A percentile compares a stretch with the other conserved stretches of the same genome.
Conservation (phyloP, 495 filamentous ascomycete genomes). For the Aspergillus incahuasiensis region DNA sequence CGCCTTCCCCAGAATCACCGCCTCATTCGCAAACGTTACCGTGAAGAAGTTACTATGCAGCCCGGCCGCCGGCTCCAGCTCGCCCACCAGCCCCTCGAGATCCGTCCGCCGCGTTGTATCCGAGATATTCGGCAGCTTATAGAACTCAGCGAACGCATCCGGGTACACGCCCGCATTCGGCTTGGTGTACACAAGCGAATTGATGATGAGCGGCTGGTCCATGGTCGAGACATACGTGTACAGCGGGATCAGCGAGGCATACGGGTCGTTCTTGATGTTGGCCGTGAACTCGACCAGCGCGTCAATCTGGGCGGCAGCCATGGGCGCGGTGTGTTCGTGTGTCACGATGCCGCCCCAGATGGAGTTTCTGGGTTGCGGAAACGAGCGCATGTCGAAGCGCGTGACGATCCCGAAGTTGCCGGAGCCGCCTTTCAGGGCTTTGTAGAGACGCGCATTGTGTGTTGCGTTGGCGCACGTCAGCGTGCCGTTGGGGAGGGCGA, state of each 20-base stretch:
- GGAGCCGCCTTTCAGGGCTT: conserved; percentile 49
- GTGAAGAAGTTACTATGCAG: not conserved
- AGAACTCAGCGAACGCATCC: conserved; percentile 12
- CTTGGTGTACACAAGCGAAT: conserved; percentile 17
- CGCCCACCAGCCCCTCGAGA: not conserved
- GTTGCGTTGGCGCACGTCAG: conserved; percentile 42
- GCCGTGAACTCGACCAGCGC: conserved; percentile 13
- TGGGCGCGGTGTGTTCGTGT: conserved; percentile 11
- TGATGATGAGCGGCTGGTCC: conserved; percentile 8
- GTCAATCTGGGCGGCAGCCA: conserved; percentile 1
- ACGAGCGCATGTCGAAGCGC: conserved; percentile 36
- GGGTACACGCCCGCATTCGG: conserved; percentile 8
- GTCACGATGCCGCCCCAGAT: conserved; percentile 38
- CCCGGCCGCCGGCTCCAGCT: not conserved
- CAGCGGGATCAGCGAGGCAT: conserved; percentile 13
- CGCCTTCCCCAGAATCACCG: not conserved
- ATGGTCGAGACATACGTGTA: conserved; percentile 15
- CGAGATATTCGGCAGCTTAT: conserved; percentile 12
- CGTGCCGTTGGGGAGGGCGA: conserved; percentile 43
- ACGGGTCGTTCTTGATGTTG: conserved; percentile 13
- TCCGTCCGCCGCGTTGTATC: conserved; percentile 7
- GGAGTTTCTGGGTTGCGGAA: conserved; percentile 18
- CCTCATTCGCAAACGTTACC: conserved; percentile 1
- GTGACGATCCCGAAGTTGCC: conserved; percentile 57
- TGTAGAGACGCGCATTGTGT: conserved; percentile 41